Percentiles rank a stretch among this genome's conserved stretches.
Conservation (phyloP, 371 early-diverging fungal species). For the Aphelidium insulamus region DNA sequence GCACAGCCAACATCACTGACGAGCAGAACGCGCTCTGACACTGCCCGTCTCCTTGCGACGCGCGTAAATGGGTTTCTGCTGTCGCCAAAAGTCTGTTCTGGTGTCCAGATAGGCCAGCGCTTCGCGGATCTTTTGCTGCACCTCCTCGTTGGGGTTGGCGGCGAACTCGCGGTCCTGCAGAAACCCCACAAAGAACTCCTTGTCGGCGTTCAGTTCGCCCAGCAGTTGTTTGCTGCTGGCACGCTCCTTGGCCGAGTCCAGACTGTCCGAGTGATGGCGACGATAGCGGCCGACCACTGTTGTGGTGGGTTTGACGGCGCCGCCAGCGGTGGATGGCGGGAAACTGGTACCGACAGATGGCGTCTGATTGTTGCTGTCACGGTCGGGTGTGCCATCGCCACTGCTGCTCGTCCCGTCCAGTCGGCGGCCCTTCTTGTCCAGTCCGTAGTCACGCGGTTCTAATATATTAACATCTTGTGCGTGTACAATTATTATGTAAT, state of each 20-base stretch:
- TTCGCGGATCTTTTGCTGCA: constrained; percentile 12
- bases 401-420: no score
- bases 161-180: constrained; percentile 9
- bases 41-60: constrained; percentile 3
- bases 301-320: neutral
- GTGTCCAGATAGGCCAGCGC: constrained; percentile 16
- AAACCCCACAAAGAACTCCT: constrained; percentile 15
- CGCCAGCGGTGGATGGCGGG: no score
- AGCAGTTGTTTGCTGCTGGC: constrained; percentile 10
- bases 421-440: no score
- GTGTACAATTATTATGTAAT: no score
- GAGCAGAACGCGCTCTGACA: neutral
- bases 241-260: neutral
- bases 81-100: constrained; percentile 25
- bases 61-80: constrained; percentile 17
- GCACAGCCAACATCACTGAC: no score
- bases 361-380: no score
- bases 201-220: constrained; percentile 23
- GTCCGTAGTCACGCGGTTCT: no score
- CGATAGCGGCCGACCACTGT: no score
- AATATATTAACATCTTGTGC: no score
- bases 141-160: constrained; percentile 13
- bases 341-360: no score
- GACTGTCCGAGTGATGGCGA: no score
- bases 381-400: no score